Evolutionary conservation across 2,329 filamentous ascomycete genomes (phyloP), one percentile per base, ranked within the genome.

Genomic region (Aureobasidium sp.): DNA sequence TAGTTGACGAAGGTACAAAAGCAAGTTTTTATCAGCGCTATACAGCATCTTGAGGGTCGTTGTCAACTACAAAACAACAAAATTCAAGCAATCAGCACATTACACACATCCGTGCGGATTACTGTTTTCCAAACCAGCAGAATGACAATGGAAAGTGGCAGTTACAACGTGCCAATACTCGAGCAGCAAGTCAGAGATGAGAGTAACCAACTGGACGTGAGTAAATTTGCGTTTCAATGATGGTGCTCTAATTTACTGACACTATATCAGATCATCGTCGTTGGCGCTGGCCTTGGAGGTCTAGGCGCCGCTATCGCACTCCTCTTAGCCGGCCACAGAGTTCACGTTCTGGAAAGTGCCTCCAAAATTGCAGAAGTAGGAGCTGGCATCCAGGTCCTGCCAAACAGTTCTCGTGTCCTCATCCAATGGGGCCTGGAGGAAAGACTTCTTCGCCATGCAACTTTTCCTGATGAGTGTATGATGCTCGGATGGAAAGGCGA

Each of bases 401-500:
- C 77, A 34, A 80, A 83, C 65, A 73, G 75, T 3, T 74, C 78
- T 27, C 76, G 77, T 5, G 71, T 83, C 0, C 72, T 83, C 3
- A 74, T 77, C 12, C 71, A 78, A 39, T 79, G 79, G 81, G 81
- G 81, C 0, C 70, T 83, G 3, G 74, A 77, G 61, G 71, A 76
- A 0, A 67, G 66, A 1, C 69, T 83, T 2, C 69, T 70, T 4
- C 70, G 68, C 24, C 70, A 71, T 66, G 77, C 74, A 62, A 82
- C 77, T 7, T 71, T 66, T 71, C 81, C 71, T 4, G 71, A 69
- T 62, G 73, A 70, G 61, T 77, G 71, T 65, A 82, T 82, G 61
- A 82, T 83, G 70, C 69, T 79, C 34, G 76, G 78, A 1, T 84
- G 81, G 81, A 82, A 81, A 61, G 81, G 82, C 3, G 75, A 81